Evolutionary conservation across 2,329 filamentous ascomycete species (phyloP).

Genomic region (Bipolaris victoriae): DNA sequence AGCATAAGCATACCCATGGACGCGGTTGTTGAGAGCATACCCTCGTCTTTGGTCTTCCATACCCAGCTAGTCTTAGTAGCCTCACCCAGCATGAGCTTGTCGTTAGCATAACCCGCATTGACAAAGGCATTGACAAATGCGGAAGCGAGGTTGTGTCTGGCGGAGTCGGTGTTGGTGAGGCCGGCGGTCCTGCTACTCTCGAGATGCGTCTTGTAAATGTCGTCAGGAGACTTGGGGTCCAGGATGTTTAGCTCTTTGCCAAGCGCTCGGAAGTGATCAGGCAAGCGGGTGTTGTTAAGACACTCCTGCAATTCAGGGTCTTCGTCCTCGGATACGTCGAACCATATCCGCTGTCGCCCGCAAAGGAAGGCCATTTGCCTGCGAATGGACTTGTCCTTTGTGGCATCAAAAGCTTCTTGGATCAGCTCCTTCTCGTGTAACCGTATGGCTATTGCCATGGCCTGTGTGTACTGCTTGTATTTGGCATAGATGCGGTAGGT

Average conservation of each 20-base stretch:
- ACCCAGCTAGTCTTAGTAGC: slow-evolving; percentile 88
- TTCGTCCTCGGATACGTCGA: slow-evolving; percentile 74
- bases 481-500: slow-evolving; percentile 92
- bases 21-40: slow-evolving; percentile 95
- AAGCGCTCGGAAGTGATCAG: slow-evolving; percentile 90
- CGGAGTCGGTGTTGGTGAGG: slow-evolving; percentile 93
- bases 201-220: slow-evolving; percentile 99
- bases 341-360: slow-evolving; percentile 85
- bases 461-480: slow-evolving; percentile 91
- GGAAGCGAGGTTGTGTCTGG: slow-evolving; percentile 91
- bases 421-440: slow-evolving; percentile 88
- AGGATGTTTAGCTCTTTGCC: slow-evolving; percentile 96
- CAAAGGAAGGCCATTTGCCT: slow-evolving; percentile 95
- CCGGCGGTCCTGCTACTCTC: slow-evolving; percentile 93
- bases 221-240: slow-evolving; percentile 94
- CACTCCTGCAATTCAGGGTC: slow-evolving; percentile 80
- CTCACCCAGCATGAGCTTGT: slow-evolving; percentile 96
- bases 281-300: slow-evolving; percentile 83
- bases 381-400: slow-evolving; percentile 80
- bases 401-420: slow-evolving; percentile 77
- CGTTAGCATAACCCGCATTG: slow-evolving; percentile 92
- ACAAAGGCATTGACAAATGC: slow-evolving; percentile 97
- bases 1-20: slow-evolving; percentile 89
- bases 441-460: slow-evolving; percentile 91
- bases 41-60: slow-evolving; percentile 98